Percentiles rank a stretch among this genome's conserved stretches.
These are phyloP conservation scores for Diplogelasinospora grovesii DNA, from an alignment of 495 filamentous ascomycete species.

Conservation along the genomic window DNA sequence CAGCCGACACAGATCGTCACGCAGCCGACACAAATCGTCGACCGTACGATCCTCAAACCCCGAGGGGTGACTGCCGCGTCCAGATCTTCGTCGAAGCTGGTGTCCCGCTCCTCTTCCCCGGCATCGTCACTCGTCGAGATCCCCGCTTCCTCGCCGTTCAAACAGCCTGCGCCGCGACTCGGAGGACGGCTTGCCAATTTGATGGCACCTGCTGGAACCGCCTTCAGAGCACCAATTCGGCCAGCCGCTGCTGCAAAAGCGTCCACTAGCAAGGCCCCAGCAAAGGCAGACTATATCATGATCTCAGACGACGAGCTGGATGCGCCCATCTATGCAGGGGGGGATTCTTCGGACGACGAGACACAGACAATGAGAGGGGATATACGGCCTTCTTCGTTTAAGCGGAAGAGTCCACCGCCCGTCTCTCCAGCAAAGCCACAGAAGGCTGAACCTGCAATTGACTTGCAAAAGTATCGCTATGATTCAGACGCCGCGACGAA, in stretches of 20 bases:
- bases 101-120: slow-evolving; percentile 39
- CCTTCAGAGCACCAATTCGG: slow-evolving; percentile 48
- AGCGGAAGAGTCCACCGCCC: slow-evolving; percentile 26
- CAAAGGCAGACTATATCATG: slow-evolving; percentile 28
- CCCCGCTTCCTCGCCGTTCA: slow-evolving; percentile 70
- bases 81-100: too few relatives aligned
- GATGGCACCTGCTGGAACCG: slow-evolving; percentile 76
- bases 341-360: slow-evolving; percentile 39
- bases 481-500: too few relatives aligned
- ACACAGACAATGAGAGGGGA: slow-evolving; percentile 47
- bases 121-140: slow-evolving; percentile 69
- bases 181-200: slow-evolving; percentile 43
- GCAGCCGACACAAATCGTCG: slow-evolving; percentile 4
- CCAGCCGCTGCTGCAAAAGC: slow-evolving; percentile 7
- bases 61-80: too few relatives aligned
- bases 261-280: slow-evolving; percentile 2
- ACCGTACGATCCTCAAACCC: too few relatives aligned
- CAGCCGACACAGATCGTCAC: slow-evolving; percentile 66
- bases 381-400: slow-evolving; percentile 65
- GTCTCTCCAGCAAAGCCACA: too few relatives aligned
- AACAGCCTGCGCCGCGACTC: slow-evolving; percentile 17
- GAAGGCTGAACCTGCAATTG: too few relatives aligned
- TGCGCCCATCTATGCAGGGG: slow-evolving; percentile 26
- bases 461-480: too few relatives aligned
- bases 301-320: slow-evolving; percentile 40